Evolutionary conservation across 2,329 filamentous ascomycete genomes (phyloP), one percentile per base, ranked within the genome.

Genomic region (Nemania diffusa): DNA sequence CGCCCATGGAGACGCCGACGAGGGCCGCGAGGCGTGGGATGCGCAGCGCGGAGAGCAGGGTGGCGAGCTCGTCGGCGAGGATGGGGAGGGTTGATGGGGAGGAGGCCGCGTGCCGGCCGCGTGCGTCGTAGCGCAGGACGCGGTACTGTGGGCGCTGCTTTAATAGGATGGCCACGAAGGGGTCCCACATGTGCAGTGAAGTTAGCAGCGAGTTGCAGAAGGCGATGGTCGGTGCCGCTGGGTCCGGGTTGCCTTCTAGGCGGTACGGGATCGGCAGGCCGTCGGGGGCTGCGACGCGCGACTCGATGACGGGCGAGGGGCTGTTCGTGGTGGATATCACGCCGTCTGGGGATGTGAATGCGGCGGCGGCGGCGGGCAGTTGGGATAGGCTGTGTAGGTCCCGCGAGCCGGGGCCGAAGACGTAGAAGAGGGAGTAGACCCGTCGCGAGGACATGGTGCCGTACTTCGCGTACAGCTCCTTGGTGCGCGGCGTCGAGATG

Each of bases 201-300:
- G 92, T 92, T 7, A 97, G 86, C 57, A 97, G 90, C 0, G 91
- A 94, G 82, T 97, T 97, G 79, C 85, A 86, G 72, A 94, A 91
- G 22, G 93, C 89, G 11, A 97, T 84, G 0, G 91, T 86, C 0
- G 93, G 93, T 0, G 92, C 91, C 22, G 85, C 76, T 0, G 89
- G 87, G 34, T 89, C 84, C 0, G 87, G 74, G 70, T 87, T 91
- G 62, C 93, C 93, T 78, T 96, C 92, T 1, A 97, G 85, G 15
- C 89, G 86, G 80, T 93, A 97, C 0, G 89, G 88, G 15, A 97
- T 85, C 2, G 81, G 77, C 5, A 93, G 88, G 1, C 88, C 88
- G 74, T 97, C 93, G 0, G 83, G 74, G 0, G 91, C 88, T 0
- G 88, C 90, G 69, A 94, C 81, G 72, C 87, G 92, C 0, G 92